phyloP scores from a whole-genome alignment of 345 rosid species.

The Orychophragmus violaceus region DNA sequence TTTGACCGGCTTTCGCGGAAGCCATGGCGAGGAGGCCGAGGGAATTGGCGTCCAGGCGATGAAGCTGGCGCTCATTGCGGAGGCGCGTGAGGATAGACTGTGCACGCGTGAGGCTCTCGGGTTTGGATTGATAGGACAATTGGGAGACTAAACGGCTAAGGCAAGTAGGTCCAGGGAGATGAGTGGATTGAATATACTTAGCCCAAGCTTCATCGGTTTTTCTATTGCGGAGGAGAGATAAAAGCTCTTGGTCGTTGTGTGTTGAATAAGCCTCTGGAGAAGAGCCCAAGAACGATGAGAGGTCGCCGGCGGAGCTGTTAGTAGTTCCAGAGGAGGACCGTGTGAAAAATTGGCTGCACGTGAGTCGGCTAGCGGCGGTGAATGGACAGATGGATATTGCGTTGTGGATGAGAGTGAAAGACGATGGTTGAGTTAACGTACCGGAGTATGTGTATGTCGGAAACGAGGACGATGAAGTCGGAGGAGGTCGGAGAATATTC shows the following conservation, averaged over 20 bases:
- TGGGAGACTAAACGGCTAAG: constrained; percentile 92
- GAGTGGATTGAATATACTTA: constrained; percentile 47
- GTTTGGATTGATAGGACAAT: constrained; percentile 59
- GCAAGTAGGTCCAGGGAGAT: constrained; percentile 73
- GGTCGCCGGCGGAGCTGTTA: constrained; percentile 28
- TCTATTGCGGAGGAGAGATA: constrained; percentile 67
- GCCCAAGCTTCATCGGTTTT: constrained; percentile 82
- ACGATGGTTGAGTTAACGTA: background rate
- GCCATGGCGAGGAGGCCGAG: constrained; percentile 84
- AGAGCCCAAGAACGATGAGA: constrained; percentile 7
- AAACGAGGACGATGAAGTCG: constrained; percentile 33
- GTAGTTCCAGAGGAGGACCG: constrained; percentile 33
- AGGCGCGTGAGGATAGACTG: constrained; percentile 89
- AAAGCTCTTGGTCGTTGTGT: constrained; percentile 50
- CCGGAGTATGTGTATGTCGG: background rate
- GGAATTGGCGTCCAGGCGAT: constrained; percentile 85
- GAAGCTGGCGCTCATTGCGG: constrained; percentile 78
- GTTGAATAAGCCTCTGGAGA: constrained; percentile 15
- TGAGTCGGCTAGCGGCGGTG: constrained; percentile 16
- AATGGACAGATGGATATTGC: constrained; percentile 29
- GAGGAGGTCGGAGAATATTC: constrained; percentile 45
- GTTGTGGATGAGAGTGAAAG: constrained; percentile 3
- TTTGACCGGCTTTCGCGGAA: constrained; percentile 69
- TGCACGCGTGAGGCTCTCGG: constrained; percentile 61
- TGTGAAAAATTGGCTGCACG: constrained; percentile 17